These are phyloP conservation scores for Coriolopsis trogii DNA, from an alignment of 1,284 basidiomycete genomes.

Conservation along the genomic window DNA sequence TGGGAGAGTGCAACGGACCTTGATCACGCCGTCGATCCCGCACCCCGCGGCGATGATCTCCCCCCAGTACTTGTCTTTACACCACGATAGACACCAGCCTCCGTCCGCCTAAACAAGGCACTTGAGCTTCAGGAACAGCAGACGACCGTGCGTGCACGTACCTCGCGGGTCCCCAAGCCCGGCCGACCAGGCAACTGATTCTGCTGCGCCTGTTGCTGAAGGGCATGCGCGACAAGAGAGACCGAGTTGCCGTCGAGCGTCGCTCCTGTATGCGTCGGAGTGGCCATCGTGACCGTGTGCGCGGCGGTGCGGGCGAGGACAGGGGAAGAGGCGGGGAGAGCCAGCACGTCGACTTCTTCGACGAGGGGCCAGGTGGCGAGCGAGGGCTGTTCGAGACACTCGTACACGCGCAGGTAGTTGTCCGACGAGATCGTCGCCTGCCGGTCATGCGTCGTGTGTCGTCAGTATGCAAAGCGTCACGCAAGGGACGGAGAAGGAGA, in stretches of 20 bases:
- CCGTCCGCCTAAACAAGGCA: slow-evolving; percentile 61
- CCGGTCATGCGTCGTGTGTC: background rate
- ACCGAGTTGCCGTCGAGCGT: slow-evolving; percentile 59
- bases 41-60: slow-evolving; percentile 79
- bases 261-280: slow-evolving; percentile 65
- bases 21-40: slow-evolving; percentile 73
- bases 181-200: slow-evolving; percentile 43
- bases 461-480: background rate
- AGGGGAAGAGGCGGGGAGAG: slow-evolving; percentile 50
- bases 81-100: slow-evolving; percentile 93
- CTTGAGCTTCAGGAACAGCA: background rate
- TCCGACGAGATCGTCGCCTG: slow-evolving; percentile 89
- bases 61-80: slow-evolving; percentile 93
- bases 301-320: slow-evolving; percentile 48
- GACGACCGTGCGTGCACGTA: slow-evolving; percentile 7
- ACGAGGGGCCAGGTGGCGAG: slow-evolving; percentile 79
- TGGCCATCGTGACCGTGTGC: slow-evolving; percentile 59
- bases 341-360: slow-evolving; percentile 78
- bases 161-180: slow-evolving; percentile 65
- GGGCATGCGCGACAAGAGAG: slow-evolving; percentile 60
- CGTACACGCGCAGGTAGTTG: slow-evolving; percentile 84
- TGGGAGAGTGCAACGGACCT: slow-evolving; percentile 49
- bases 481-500: background rate
- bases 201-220: slow-evolving; percentile 59
- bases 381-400: slow-evolving; percentile 84